Evolutionary conservation across 2,329 filamentous ascomycete genomes (phyloP).

Genomic region (Colletotrichum sp.): DNA sequence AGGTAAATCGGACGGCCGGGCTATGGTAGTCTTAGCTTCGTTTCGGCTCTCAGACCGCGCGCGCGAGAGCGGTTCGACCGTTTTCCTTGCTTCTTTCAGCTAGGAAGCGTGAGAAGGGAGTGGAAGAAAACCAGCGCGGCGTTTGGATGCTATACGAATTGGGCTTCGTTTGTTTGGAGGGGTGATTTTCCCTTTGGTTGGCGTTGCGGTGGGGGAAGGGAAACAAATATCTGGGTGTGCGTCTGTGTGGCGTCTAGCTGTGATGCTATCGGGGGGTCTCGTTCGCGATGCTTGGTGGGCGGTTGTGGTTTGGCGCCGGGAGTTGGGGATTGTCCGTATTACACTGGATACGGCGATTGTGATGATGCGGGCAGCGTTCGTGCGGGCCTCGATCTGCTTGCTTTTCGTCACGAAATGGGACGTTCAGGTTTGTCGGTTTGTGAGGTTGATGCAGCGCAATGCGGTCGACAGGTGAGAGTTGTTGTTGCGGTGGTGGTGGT

Average conservation of each 20-base stretch:
- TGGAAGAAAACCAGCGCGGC: not conserved
- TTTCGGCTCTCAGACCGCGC: slow-evolving; percentile 15
- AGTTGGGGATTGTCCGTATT: not conserved
- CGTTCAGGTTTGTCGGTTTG: not conserved
- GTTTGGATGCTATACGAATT: not conserved
- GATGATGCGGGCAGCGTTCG: not conserved
- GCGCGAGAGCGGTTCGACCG: slow-evolving; percentile 16
- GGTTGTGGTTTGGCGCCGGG: not conserved
- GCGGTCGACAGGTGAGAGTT: not conserved
- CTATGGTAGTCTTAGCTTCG: not conserved
- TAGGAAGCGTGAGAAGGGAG: not conserved
- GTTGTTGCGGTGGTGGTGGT: not conserved
- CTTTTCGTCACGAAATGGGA: not conserved
- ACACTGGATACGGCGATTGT: not conserved
- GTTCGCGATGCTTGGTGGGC: not conserved
- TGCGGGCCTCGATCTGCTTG: not conserved
- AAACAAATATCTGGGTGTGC: not conserved
- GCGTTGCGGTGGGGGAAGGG: not conserved
- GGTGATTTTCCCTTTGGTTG: not conserved
- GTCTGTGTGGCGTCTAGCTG: not conserved
- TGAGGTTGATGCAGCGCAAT: not conserved
- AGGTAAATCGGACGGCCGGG: not conserved
- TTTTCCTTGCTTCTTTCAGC: slow-evolving; percentile 4
- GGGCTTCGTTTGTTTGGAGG: slow-evolving; percentile 11
- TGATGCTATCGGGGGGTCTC: not conserved